Percentiles rank a stretch among this genome's conserved stretches.
These are phyloP conservation scores for Cryptosporidium baileyi DNA, from an alignment of 169 alveolate genomes.

Conservation along the genomic window DNA sequence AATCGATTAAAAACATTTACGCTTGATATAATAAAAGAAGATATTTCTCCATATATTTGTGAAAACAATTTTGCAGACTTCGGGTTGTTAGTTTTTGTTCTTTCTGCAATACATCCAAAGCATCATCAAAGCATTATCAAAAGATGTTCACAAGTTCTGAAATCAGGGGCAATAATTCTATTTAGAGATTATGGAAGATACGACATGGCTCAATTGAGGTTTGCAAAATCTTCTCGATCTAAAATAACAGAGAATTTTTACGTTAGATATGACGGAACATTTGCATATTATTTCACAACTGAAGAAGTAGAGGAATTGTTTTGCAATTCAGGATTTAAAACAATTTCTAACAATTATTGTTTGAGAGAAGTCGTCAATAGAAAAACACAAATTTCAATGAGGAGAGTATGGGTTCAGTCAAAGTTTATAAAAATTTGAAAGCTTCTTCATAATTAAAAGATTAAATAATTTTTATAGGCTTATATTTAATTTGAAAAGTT, in stretches of 20 bases:
- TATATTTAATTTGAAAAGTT: too few species aligned
- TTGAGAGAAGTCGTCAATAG: constrained; percentile 79
- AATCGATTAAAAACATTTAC: constrained; percentile 62
- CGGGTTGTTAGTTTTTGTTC: constrained; percentile 85
- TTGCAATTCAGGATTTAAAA: constrained; percentile 73
- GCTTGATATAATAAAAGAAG: constrained; percentile 71
- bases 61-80: constrained; percentile 79
- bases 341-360: constrained; percentile 73
- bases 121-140: constrained; percentile 77
- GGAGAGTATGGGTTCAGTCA: constrained; percentile 87
- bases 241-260: constrained; percentile 90
- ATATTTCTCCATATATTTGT: constrained; percentile 69
- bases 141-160: constrained; percentile 81
- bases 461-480: background rate
- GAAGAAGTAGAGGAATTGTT: constrained; percentile 81
- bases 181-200: constrained; percentile 93
- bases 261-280: constrained; percentile 88
- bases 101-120: constrained; percentile 91
- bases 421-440: constrained; percentile 71
- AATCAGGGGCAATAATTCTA: constrained; percentile 85
- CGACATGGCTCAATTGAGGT: constrained; percentile 88
- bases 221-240: constrained; percentile 85
- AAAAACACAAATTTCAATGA: constrained; percentile 80
- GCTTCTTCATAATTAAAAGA: background rate
- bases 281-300: constrained; percentile 86